Base-by-base conservation (phyloP, 1,284 basidiomycete species). In the Malassezia furfur region DNA sequence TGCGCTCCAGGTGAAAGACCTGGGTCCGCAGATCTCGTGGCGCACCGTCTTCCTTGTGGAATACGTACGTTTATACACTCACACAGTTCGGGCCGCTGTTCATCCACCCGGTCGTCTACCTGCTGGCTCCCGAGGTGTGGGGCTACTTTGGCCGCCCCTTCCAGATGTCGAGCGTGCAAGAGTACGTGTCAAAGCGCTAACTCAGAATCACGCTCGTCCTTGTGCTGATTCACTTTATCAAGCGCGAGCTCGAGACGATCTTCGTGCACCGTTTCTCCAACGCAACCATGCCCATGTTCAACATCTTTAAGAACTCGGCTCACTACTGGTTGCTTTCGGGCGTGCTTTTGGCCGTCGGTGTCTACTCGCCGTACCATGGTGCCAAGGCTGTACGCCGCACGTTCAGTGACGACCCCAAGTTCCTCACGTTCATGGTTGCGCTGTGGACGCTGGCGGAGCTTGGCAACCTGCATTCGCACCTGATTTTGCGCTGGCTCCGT, bases 191-290 rank as follows among this genome's bases (percentile, higher is more conserved):
- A 32, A 35, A 44, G 11, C 28, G 17, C 37, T 41, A 12, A 28
- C 35, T 0, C 60, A 94, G 89, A 65, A 83, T 85, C 54, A 84
- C 86, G 1, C 87, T 86, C 62, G 81, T 78, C 5, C 81, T 96
- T 62, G 83, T 90, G 34, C 79, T 96, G 70, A 70, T 85, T 14
- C 93, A 98, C 76, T 98, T 91, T 75, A 64, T 83, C 59, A 98
- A 99, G 78, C 85, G 93, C 44, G 90, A 96, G 75, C 76, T 90
- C 21, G 93, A 99, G 77, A 93, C 94, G 1, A 65, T 93, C 10
- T 96, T 93, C 54, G 80, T 75, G n/a, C 54, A 64, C 50, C 85
- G 88, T 17, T 98, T 98, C 80, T 94, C 90, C 32, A 84, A 91
- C 76, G 86, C 84, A 2, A 96, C 93, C 0, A 94, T 98, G 85